Evolutionary conservation across 495 filamentous ascomycete species (phyloP).

Genomic region (Pseudomonodictys pantanalensis): DNA sequence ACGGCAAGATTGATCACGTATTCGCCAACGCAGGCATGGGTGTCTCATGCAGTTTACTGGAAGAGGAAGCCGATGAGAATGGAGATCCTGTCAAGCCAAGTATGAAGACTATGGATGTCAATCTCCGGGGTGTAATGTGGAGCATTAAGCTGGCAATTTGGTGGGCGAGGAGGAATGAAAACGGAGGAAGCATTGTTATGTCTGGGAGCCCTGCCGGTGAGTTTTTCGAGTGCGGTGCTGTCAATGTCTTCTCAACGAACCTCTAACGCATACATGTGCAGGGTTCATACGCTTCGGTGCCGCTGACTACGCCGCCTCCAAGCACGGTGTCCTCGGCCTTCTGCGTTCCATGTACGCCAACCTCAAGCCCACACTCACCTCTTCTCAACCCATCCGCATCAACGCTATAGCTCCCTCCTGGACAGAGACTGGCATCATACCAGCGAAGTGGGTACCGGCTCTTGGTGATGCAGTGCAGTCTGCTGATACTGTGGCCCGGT

Average conservation of each 20-base stretch:
- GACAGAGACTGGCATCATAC: constrained; percentile 34
- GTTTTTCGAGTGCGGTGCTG: background rate
- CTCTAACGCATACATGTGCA: background rate
- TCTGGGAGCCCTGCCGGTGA: constrained; percentile 33
- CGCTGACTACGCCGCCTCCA: constrained; percentile 32
- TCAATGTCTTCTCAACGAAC: background rate
- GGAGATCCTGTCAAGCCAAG: constrained; percentile 22
- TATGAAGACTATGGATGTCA: constrained; percentile 27
- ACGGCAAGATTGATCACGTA: constrained; percentile 26
- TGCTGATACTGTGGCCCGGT: constrained; percentile 34
- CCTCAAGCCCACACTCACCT: constrained; percentile 13
- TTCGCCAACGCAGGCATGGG: constrained; percentile 34
- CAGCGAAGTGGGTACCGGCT: background rate
- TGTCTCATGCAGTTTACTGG: background rate
- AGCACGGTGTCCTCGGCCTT: constrained; percentile 36
- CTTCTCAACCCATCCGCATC: constrained; percentile 39
- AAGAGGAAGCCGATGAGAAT: constrained; percentile 26
- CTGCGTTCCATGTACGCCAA: constrained; percentile 21
- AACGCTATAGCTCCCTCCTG: constrained; percentile 36
- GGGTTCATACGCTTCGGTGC: constrained; percentile 16
- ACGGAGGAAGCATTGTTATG: constrained; percentile 34
- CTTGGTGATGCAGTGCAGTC: constrained; percentile 14
- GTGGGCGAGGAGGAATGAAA: constrained; percentile 14
- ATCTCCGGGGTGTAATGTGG: constrained; percentile 30
- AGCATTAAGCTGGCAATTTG: constrained; percentile 21